Evolutionary conservation across 208 protist genomes (phyloP).

Genomic region (Leishmania amazonensis): DNA sequence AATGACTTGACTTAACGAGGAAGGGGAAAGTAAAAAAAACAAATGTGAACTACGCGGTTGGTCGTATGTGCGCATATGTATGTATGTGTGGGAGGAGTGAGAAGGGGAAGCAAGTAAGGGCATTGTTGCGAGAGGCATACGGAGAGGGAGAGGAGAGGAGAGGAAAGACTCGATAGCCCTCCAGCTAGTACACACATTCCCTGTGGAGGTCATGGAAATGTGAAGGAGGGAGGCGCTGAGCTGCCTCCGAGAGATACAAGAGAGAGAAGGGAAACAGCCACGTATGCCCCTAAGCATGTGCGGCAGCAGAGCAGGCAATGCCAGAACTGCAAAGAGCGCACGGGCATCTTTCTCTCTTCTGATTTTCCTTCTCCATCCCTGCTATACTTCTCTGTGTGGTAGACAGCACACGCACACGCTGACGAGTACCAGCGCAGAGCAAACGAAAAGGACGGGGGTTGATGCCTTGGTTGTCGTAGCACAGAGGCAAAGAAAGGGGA

Average conservation of each 20-base stretch:
- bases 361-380: not conserved
- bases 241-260: not conserved
- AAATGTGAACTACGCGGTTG: not conserved
- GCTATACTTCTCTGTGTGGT: not conserved
- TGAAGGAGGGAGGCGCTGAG: not conserved
- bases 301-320: not conserved
- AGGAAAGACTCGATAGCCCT: not conserved
- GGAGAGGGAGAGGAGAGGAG: not conserved
- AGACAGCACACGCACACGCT: not conserved
- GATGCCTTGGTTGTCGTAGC: not conserved
- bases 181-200: not conserved
- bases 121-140: not conserved
- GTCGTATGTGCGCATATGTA: not conserved
- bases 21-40: conserved; percentile 17
- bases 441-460: not conserved
- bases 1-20: conserved; percentile 9
- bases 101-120: not conserved
- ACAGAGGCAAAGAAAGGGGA: not conserved
- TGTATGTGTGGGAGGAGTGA: not conserved
- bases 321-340: not conserved
- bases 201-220: not conserved
- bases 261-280: not conserved
- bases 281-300: not conserved
- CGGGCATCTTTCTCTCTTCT: not conserved
- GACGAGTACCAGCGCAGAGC: not conserved